Evolutionary conservation across 2,329 filamentous ascomycete species (phyloP), one percentile per base, ranked within the genome.

Genomic region (Hymenoscyphus fraxineus): DNA sequence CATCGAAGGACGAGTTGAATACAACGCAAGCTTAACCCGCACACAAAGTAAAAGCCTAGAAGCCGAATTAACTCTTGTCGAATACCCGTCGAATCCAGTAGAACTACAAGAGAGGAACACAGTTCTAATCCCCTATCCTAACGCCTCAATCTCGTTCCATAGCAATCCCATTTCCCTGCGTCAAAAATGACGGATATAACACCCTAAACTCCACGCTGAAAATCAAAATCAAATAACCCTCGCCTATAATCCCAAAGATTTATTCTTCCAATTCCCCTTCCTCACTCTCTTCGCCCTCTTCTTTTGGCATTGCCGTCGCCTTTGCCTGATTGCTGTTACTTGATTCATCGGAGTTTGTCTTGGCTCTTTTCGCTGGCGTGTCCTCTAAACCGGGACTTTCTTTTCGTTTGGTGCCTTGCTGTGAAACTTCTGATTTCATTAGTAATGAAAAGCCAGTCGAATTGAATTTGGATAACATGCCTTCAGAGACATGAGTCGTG

Each of bases 251-350:
- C 9, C 27, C 10, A 32, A 16, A 41, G 3, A 56, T 44, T 65
- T 59, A 71, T 63, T 70, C 69, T 35, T 70, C 67, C 32, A 71
- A 51, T 47, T 72, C 70, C 5, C 70, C 70, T 40, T 72, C 70
- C 64, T 72, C 70, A 55, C 68, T 68, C 58, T 66, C 69, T 41
- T 68, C 69, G 3, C 39, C 56, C 27, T 35, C 57, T 15, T 32
- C 39, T 5, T 40, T 39, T 27, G 19, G 22, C n/a, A n/a, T n/a
- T 3, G 35, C 7, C 13, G 4, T 31, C 57, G 13, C 62, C n/a
- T 41, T 35, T 39, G 32, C 10, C 27, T 31, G 13, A 32, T 31
- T 32, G 32, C 16, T 12, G 10, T 32, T 40, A 31, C 47, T 56
- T 12, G 62, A 58, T 15, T 54, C 39, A 19, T 59, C 59, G 16